phyloP scores from a whole-genome alignment of 2,329 filamentous ascomycete genomes.

The Colletotrichum sp. region DNA sequence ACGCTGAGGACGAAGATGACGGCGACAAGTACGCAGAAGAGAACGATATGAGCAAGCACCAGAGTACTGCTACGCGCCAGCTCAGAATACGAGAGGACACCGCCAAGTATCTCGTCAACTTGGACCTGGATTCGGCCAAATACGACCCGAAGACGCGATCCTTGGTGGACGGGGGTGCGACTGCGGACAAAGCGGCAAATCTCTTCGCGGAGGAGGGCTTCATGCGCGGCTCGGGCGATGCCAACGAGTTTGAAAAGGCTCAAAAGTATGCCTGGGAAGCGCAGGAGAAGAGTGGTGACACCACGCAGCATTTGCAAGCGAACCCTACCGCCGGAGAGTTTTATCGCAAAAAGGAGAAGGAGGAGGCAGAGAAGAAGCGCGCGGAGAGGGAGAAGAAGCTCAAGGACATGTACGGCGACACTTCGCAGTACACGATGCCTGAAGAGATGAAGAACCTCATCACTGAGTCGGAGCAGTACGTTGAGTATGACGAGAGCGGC shows the following conservation, averaged over 20 bases:
- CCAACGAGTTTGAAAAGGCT: slow-evolving; percentile 88
- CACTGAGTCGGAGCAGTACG: slow-evolving; percentile 82
- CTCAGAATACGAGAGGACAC: slow-evolving; percentile 94
- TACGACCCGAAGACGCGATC: slow-evolving; percentile 96
- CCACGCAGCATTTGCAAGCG: slow-evolving; percentile 88
- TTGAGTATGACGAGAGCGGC: slow-evolving; percentile 93
- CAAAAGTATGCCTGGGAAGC: slow-evolving; percentile 94
- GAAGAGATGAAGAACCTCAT: slow-evolving; percentile 66
- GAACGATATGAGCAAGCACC: slow-evolving; percentile 93
- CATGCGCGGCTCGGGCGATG: slow-evolving; percentile 86
- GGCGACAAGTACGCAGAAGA: slow-evolving; percentile 89
- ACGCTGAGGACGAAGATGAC: slow-evolving; percentile 57
- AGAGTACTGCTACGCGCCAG: slow-evolving; percentile 89
- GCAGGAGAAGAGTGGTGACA: slow-evolving; percentile 81
- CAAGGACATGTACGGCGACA: slow-evolving; percentile 82
- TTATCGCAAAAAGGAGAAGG: slow-evolving; percentile 77
- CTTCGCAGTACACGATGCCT: slow-evolving; percentile 55
- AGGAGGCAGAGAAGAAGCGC: slow-evolving; percentile 74
- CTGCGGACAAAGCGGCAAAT: slow-evolving; percentile 78
- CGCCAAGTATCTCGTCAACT: slow-evolving; percentile 92
- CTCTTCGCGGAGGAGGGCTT: slow-evolving; percentile 94
- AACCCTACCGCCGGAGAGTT: slow-evolving; percentile 95
- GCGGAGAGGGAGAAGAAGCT: slow-evolving; percentile 73
- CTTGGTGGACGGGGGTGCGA: slow-evolving; percentile 85
- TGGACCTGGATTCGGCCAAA: slow-evolving; percentile 94